These are phyloP conservation scores for Pythium volutum DNA, from an alignment of 352 stramenopile species.

Conservation along the genomic window DNA sequence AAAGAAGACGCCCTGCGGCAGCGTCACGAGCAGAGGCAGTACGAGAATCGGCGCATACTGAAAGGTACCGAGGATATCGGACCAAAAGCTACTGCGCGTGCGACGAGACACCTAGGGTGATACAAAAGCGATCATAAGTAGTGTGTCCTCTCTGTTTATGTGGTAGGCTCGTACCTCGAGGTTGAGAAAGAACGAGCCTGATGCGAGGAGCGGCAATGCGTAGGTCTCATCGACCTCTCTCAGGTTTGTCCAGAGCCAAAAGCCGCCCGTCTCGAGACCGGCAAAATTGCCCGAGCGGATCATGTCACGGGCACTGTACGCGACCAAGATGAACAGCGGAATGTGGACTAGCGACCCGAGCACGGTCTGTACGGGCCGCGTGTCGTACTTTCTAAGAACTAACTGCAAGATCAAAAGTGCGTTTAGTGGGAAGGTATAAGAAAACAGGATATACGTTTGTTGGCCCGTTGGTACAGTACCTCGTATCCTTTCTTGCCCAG, in stretches of 20 bases:
- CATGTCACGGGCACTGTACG: conserved; percentile 75
- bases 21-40: conserved; percentile 25
- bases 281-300: conserved; percentile 65
- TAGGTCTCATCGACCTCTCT: conserved; percentile 60
- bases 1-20: conserved; percentile 72
- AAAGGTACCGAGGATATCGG: conserved; percentile 32
- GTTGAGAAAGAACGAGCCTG: conserved; percentile 61
- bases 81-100: conserved; percentile 20
- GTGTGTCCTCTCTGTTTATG: background rate
- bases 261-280: conserved; percentile 56
- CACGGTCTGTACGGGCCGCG: conserved; percentile 59
- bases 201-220: conserved; percentile 52
- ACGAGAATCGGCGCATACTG: conserved; percentile 52
- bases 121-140: background rate
- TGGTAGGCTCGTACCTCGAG: conserved; percentile 49
- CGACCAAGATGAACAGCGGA: conserved; percentile 67
- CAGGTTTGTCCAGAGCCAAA: conserved; percentile 67
- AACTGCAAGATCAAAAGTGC: conserved; percentile 21
- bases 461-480: no score
- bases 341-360: conserved; percentile 66
- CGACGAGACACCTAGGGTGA: conserved; percentile 20
- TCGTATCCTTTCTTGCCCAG: conserved; percentile 26
- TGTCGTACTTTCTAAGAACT: conserved; percentile 76
- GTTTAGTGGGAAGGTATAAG: background rate
- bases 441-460: no score